These are phyloP conservation scores for Kwoniella pini DNA, from an alignment of 768 basidiomycete species.

Conservation along the genomic window DNA sequence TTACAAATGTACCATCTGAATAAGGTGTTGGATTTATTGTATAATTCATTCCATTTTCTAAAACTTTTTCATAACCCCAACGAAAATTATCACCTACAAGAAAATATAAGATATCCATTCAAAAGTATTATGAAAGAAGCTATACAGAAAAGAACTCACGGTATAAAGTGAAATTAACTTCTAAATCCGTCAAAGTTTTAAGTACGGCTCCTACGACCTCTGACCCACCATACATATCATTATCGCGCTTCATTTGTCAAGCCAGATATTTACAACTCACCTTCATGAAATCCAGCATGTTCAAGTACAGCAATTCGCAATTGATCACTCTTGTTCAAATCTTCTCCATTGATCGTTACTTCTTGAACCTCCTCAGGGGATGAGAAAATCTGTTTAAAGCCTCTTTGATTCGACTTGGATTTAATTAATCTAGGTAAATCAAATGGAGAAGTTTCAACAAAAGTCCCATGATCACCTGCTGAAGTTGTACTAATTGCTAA, in stretches of 20 bases:
- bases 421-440: too few relatives aligned
- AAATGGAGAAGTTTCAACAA: too few relatives aligned
- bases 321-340: too few relatives aligned
- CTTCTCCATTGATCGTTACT: too few relatives aligned
- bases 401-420: too few relatives aligned
- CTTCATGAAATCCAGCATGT: conserved; percentile 27
- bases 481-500: too few relatives aligned
- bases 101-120: background rate
- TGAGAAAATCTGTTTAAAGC: too few relatives aligned
- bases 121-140: background rate
- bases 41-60: conserved; percentile 3
- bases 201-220: conserved; percentile 25
- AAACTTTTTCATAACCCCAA: conserved; percentile 14
- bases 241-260: too few relatives aligned
- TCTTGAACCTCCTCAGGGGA: too few relatives aligned
- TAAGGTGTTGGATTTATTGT: background rate
- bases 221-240: too few relatives aligned
- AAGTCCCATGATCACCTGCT: too few relatives aligned
- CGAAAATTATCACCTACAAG: conserved; percentile 19
- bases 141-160: conserved; percentile 1
- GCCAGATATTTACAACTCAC: background rate
- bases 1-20: conserved; percentile 12
- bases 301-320: conserved; percentile 22
- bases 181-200: conserved; percentile 19
- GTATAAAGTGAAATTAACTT: conserved; percentile 14